Percentiles rank a stretch among this genome's conserved stretches.
Evolutionary conservation across 176 grass and related monocot genomes (phyloP).

Genomic region (Aegilops bicornis): DNA sequence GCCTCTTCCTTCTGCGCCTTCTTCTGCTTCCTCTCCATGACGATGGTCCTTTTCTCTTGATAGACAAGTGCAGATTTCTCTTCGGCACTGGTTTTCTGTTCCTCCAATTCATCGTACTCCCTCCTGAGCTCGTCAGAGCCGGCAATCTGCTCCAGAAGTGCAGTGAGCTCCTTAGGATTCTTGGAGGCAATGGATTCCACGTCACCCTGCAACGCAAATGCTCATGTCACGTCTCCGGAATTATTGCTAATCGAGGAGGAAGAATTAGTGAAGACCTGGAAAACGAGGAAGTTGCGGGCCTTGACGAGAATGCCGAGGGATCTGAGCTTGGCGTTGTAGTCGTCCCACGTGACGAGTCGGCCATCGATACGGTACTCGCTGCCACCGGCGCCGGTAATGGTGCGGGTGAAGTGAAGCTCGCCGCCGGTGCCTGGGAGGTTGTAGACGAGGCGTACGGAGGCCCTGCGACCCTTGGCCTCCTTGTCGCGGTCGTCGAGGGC

Average conservation of each 20-base stretch:
- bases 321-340: conserved; percentile 87
- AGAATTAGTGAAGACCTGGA: conserved; percentile 59
- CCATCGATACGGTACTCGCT: conserved; percentile 80
- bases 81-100: conserved; percentile 65
- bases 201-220: conserved; percentile 62
- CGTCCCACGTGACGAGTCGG: conserved; percentile 64
- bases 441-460: conserved; percentile 87
- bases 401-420: conserved; percentile 78
- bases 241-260: neutral
- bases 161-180: conserved; percentile 91
- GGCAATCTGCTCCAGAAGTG: conserved; percentile 91
- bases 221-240: conserved; percentile 6
- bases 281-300: conserved; percentile 96
- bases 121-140: conserved; percentile 87
- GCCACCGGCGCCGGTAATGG: conserved; percentile 66
- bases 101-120: conserved; percentile 83
- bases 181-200: conserved; percentile 98
- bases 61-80: conserved; percentile 94
- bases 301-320: conserved; percentile 97
- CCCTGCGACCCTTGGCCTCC: conserved; percentile 79
- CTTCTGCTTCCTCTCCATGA: conserved; percentile 97
- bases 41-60: conserved; percentile 89
- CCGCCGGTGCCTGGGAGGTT: conserved; percentile 20
- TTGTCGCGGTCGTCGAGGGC: conserved; percentile 90
- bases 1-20: conserved; percentile 97